These are phyloP conservation scores for Coriolopsis trogii DNA, from an alignment of 1,284 basidiomycete genomes.

Conservation along the genomic window DNA sequence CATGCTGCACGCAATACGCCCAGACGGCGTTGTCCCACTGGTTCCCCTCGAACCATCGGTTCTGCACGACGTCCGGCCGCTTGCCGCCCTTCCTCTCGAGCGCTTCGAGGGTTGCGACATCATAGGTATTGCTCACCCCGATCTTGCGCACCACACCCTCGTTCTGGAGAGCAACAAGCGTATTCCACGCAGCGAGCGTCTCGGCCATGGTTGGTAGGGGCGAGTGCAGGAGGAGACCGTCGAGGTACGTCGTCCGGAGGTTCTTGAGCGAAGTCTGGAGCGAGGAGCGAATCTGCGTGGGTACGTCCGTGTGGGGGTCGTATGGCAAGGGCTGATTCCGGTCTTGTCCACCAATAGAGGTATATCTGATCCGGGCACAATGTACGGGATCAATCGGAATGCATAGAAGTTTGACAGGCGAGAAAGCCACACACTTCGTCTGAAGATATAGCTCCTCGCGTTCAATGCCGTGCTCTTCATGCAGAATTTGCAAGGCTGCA, in stretches of 20 bases:
- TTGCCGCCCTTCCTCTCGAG: constrained; percentile 51
- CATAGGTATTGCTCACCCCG: constrained; percentile 80
- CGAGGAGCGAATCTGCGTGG: constrained; percentile 66
- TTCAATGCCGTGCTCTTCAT: constrained; percentile 38
- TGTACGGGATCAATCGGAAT: neutral
- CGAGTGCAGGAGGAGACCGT: constrained; percentile 78
- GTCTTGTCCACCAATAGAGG: constrained; percentile 74
- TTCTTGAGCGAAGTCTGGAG: constrained; percentile 66
- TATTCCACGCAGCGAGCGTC: constrained; percentile 70
- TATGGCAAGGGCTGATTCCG: constrained; percentile 71
- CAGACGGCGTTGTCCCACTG: constrained; percentile 70
- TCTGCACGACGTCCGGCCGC: constrained; percentile 75
- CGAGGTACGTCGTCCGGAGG: constrained; percentile 69
- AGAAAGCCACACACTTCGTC: constrained; percentile 63
- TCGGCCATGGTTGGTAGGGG: constrained; percentile 60
- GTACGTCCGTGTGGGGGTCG: constrained; percentile 53
- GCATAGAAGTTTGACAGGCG: neutral
- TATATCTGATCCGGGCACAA: constrained; percentile 66
- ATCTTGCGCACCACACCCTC: constrained; percentile 64
- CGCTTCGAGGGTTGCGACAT: constrained; percentile 54
- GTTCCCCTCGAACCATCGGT: constrained; percentile 82
- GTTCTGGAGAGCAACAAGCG: constrained; percentile 61
- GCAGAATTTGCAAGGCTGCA: constrained; percentile 55
- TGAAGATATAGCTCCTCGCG: constrained; percentile 47
- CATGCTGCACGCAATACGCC: constrained; percentile 55